Evolutionary conservation across 2,329 filamentous ascomycete genomes (phyloP).

Genomic region (Ophiostoma tasmaniense): DNA sequence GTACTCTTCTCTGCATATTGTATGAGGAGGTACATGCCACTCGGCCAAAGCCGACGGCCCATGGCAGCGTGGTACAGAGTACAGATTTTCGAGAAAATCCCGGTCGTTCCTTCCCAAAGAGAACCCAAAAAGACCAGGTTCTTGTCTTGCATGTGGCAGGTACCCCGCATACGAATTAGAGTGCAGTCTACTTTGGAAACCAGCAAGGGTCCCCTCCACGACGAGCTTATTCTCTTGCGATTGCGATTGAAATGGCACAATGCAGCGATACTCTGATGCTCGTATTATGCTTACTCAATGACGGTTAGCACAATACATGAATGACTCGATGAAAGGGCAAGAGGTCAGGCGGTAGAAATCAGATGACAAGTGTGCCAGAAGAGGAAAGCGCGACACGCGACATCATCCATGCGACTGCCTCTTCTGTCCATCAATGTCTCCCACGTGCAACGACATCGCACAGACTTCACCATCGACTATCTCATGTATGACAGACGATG

Average conservation of each 20-base stretch:
- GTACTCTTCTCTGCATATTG: not conserved
- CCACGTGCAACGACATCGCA: too few relatives aligned
- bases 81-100: not conserved
- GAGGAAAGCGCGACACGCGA: slow-evolving; percentile 9
- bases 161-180: not conserved
- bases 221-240: not conserved
- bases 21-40: not conserved
- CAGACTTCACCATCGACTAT: not conserved
- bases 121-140: not conserved
- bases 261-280: not conserved
- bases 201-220: not conserved
- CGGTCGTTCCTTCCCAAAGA: not conserved
- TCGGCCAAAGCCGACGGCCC: slow-evolving; percentile 1
- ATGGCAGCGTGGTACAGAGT: not conserved
- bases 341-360: not conserved
- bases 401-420: not conserved
- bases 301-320: not conserved
- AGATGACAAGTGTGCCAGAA: slow-evolving; percentile 4
- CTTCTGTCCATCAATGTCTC: not conserved
- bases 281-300: not conserved
- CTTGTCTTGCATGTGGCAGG: not conserved
- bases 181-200: not conserved
- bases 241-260: not conserved
- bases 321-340: too few relatives aligned
- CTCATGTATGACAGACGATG: not conserved